Evolutionary conservation across 1,139 yeast genomes (phyloP), one percentile per base, ranked within the genome.

Genomic region (Taiozyma onychis): DNA sequence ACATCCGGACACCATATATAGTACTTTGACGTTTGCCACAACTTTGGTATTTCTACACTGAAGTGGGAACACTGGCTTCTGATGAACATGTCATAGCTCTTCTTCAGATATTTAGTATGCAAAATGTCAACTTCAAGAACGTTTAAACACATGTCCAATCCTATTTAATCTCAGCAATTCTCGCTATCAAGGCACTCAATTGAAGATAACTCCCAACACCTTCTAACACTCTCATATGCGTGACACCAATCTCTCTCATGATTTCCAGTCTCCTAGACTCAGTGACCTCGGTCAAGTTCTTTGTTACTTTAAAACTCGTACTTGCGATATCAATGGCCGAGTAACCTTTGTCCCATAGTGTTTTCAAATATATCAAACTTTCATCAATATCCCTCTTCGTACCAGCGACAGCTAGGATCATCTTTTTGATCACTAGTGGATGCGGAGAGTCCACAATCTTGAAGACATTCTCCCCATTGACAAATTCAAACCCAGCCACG

Each of bases 361-460:
- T 66, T 41, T 74, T 73, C 55, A 95, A 75, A 51, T 81, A 75
- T 7, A 72, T 80, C n/a, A 90, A 63, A 0, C 96, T 87, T 7
- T 74, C 78, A 51, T 90, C 95, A 37, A 89, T 76, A 21, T 83
- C 75, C 7, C 70, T 65, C 7, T 70, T 65, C 45, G 69, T 61
- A 9, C 65, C 59, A 44, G 82, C 77, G 46, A 82, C 77, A 30
- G 85, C 80, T 47, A 77, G 66, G 45, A 93, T 68, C 80, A 93
- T 89, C 60, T 83, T 81, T 60, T 82, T 84, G 28, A 95, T 85
- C 8, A 89, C 83, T 46, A 90, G 70, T 0, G 99, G 99, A 67
- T 93, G 98, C 1, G 99, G 99, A 50, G 91, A 88, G 66, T 93
- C 99, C 4, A 93, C 99, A 53, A 93, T 88, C 66, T 88, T 89